Evolutionary conservation across 495 filamentous ascomycete species (phyloP).

Genomic region (Penicillium steckii): DNA sequence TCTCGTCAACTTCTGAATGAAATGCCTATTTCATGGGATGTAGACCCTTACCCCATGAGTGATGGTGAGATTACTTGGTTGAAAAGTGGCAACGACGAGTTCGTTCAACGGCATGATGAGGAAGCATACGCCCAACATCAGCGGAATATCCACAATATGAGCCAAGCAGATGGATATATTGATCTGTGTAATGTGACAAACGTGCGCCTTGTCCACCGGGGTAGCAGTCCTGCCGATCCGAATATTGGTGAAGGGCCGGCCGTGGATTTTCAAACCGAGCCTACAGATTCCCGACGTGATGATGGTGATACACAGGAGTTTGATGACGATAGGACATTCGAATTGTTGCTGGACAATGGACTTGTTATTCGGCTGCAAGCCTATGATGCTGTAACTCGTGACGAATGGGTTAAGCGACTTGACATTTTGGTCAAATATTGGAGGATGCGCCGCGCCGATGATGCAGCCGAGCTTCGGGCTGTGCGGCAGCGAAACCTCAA

Average conservation of each 20-base stretch:
- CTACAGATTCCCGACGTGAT: constrained; percentile 44
- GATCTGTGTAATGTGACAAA: constrained; percentile 58
- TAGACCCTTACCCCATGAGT: constrained; percentile 61
- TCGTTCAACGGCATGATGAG: constrained; percentile 51
- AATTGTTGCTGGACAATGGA: constrained; percentile 61
- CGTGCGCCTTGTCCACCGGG: constrained; percentile 54
- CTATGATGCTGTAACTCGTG: constrained; percentile 54
- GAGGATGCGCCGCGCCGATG: constrained; percentile 55
- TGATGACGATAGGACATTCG: constrained; percentile 61
- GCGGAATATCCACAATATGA: constrained; percentile 59
- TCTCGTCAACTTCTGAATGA: constrained; percentile 55
- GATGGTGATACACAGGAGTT: constrained; percentile 53
- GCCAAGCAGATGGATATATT: constrained; percentile 64
- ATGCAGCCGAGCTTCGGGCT: constrained; percentile 55
- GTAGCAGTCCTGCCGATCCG: constrained; percentile 50
- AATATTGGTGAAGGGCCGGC: constrained; percentile 47
- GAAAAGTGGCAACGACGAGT: constrained; percentile 38
- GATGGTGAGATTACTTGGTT: constrained; percentile 61
- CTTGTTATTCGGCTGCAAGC: constrained; percentile 68
- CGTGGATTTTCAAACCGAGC: constrained; percentile 50
- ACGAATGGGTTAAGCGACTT: constrained; percentile 66
- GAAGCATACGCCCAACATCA: constrained; percentile 62
- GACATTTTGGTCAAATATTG: constrained; percentile 63
- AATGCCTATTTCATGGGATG: constrained; percentile 60
- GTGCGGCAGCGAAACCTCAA: constrained; percentile 60